Evolutionary conservation across 805 yeast genomes (phyloP).

Genomic region (Teunomyces gatunensis): DNA sequence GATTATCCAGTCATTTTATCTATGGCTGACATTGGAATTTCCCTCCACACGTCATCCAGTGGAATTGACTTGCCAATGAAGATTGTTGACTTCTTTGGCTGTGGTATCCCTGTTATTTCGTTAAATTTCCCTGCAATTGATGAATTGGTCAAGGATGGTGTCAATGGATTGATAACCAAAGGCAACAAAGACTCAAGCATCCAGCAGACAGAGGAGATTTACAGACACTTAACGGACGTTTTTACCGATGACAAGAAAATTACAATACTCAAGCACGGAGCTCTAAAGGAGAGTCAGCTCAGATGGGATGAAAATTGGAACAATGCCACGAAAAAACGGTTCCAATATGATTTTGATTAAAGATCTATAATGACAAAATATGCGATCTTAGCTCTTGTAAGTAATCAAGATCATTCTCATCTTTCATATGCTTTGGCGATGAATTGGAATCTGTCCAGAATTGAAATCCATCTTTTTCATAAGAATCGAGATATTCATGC

Average conservation of each 20-base stretch:
- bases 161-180: constrained; percentile 62
- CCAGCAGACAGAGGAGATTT: constrained; percentile 23
- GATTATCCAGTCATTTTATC: constrained; percentile 78
- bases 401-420: constrained; percentile 26
- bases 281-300: constrained; percentile 60
- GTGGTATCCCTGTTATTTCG: constrained; percentile 89
- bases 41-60: constrained; percentile 86
- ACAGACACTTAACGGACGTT: constrained; percentile 22
- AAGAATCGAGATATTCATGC: constrained; percentile 41
- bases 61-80: constrained; percentile 98
- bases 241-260: constrained; percentile 31
- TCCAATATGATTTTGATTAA: constrained; percentile 18
- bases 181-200: constrained; percentile 8
- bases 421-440: constrained; percentile 23
- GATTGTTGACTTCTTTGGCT: constrained; percentile 92
- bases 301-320: constrained; percentile 82
- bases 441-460: constrained; percentile 45
- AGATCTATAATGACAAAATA: constrained; percentile 13
- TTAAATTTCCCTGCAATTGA: constrained; percentile 70
- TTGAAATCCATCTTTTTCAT: constrained; percentile 43
- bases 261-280: constrained; percentile 58
- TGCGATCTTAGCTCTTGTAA: constrained; percentile 20
- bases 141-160: constrained; percentile 69
- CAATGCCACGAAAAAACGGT: constrained; percentile 35
- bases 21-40: constrained; percentile 82